Conservation (phyloP, 345 rosid genomes). For the Sisymbrium altissimum region DNA sequence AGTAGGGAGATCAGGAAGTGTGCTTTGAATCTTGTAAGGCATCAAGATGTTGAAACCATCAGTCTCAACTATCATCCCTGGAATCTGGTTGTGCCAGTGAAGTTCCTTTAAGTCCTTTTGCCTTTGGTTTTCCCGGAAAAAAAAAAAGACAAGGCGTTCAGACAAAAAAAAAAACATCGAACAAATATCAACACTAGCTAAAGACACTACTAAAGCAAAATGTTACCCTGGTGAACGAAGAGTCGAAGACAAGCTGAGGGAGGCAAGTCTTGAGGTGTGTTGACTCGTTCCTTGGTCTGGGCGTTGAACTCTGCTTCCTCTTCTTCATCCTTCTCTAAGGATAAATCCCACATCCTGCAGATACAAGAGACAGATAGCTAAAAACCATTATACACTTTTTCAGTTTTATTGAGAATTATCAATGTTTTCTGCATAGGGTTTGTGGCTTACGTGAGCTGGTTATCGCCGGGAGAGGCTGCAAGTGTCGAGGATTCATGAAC, state of each 20-base stretch:
- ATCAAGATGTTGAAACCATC: slow-evolving; percentile 89
- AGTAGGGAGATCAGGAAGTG: slow-evolving; percentile 48
- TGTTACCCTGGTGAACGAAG: slow-evolving; percentile 90
- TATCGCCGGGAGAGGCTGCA: slow-evolving; percentile 84
- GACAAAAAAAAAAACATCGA: background rate
- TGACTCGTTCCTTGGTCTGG: slow-evolving; percentile 73
- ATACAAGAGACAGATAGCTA: background rate
- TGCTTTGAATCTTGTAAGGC: slow-evolving; percentile 89
- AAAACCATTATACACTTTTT: background rate
- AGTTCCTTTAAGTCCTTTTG: slow-evolving; percentile 93
- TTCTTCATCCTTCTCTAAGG: slow-evolving; percentile 91
- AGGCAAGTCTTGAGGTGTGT: slow-evolving; percentile 80
- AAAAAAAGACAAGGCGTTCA: background rate
- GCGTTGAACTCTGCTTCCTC: slow-evolving; percentile 92
- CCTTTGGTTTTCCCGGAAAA: slow-evolving; percentile 42
- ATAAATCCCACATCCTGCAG: slow-evolving; percentile 91
- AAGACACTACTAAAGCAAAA: background rate
- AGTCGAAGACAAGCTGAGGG: slow-evolving; percentile 97
- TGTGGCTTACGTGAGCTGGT: slow-evolving; percentile 78
- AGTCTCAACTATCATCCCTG: slow-evolving; percentile 80
- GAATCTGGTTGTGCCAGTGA: slow-evolving; percentile 92
- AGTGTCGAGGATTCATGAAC: slow-evolving; percentile 81
- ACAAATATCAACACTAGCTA: background rate
- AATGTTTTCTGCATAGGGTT: background rate
- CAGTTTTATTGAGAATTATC: background rate